A percentile compares a stretch with the other conserved stretches of the same genome.
Evolutionary conservation across 768 basidiomycete genomes (phyloP).

Genomic region (Phaffia australis): DNA sequence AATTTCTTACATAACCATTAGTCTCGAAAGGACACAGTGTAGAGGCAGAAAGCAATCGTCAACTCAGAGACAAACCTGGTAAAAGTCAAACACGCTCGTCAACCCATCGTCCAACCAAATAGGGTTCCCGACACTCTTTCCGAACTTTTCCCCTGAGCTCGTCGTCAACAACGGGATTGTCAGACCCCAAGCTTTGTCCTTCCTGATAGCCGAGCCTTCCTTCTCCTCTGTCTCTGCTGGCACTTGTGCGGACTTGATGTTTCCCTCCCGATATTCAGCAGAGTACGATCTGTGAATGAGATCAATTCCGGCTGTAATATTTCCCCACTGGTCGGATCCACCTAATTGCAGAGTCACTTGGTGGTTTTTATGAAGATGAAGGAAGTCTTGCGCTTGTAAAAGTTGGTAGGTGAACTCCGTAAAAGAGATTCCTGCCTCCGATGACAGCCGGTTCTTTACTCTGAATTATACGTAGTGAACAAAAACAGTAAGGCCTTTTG

Average conservation of each 20-base stretch:
- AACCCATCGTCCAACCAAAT: constrained; percentile 70
- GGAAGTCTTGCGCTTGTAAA: constrained; percentile 92
- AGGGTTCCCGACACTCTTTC: constrained; percentile 92
- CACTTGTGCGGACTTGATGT: neutral
- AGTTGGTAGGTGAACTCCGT: constrained; percentile 97
- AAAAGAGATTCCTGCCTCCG: constrained; percentile 57
- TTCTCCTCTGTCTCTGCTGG: neutral
- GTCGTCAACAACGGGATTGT: constrained; percentile 93
- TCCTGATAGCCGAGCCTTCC: constrained; percentile 18
- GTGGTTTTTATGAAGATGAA: constrained; percentile 52
- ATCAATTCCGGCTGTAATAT: constrained; percentile 86
- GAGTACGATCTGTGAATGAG: constrained; percentile 57
- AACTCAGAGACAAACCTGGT: constrained; percentile 55
- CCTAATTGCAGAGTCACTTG: constrained; percentile 80
- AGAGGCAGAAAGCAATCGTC: constrained; percentile 1
- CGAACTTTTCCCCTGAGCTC: constrained; percentile 83
- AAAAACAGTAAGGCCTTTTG: neutral
- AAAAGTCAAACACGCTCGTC: constrained; percentile 86
- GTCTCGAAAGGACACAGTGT: neutral
- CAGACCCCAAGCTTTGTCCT: constrained; percentile 55
- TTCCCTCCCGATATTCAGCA: constrained; percentile 15
- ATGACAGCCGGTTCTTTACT: constrained; percentile 21
- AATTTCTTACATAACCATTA: neutral
- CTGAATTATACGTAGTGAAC: neutral
- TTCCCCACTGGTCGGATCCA: constrained; percentile 98